These are phyloP conservation scores for Datura wrightii DNA, from an alignment of 257 asterid species.

Conservation along the genomic window DNA sequence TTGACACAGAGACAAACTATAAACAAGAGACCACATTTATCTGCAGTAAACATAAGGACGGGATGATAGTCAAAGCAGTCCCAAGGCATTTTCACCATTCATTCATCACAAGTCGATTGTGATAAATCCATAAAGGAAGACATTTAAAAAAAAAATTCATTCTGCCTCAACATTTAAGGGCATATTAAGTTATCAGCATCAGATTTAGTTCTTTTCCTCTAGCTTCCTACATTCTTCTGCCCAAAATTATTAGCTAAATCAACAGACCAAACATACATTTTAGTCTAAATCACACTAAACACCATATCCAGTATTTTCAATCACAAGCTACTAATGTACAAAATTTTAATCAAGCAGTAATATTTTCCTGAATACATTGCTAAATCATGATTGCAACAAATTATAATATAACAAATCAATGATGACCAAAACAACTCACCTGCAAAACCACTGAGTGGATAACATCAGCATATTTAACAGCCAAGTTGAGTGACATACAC, in stretches of 20 bases:
- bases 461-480: constrained; percentile 90
- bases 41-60: neutral
- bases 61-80: neutral
- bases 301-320: constrained; percentile 14
- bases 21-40: neutral
- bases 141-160: neutral
- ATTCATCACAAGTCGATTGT: neutral
- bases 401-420: neutral
- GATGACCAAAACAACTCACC: constrained; percentile 49
- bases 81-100: neutral
- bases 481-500: constrained; percentile 96
- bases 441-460: constrained; percentile 82
- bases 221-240: neutral
- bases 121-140: neutral
- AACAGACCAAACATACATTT: neutral
- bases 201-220: neutral
- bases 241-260: neutral
- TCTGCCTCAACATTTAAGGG: neutral
- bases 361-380: neutral
- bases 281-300: neutral
- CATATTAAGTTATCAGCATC: neutral
- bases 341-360: constrained; percentile 6
- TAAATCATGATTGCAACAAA: neutral
- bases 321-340: neutral
- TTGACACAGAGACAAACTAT: neutral